These are phyloP conservation scores for Pyronema domesticum DNA, from an alignment of 495 filamentous ascomycete genomes.

Conservation along the genomic window DNA sequence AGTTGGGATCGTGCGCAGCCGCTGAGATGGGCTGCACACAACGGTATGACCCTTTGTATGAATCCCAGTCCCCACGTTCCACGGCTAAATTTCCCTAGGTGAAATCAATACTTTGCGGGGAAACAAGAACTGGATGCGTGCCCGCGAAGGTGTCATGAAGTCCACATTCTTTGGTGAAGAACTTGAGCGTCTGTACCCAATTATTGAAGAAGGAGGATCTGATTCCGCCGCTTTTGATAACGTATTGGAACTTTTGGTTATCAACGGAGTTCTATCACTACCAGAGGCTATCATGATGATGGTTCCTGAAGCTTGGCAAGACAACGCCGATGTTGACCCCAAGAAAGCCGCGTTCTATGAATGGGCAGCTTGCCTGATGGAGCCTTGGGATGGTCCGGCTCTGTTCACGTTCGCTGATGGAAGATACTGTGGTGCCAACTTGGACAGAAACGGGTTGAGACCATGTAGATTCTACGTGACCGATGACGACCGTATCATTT, in stretches of 20 bases:
- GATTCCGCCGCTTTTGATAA: conserved; percentile 99
- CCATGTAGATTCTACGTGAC: conserved; percentile 97
- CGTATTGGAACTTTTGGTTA: conserved; percentile 81
- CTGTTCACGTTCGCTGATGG: conserved; percentile 98
- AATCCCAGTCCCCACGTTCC: conserved; percentile 2
- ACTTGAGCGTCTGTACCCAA: conserved; percentile 78
- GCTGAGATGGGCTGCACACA: conserved; percentile 93
- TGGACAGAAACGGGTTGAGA: conserved; percentile 94
- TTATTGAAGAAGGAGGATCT: conserved; percentile 93
- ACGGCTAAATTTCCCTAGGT: conserved; percentile 32
- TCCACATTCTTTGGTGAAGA: conserved; percentile 88
- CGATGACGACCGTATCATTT: conserved; percentile 96
- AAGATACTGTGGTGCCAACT: conserved; percentile 90
- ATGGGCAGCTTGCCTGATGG: conserved; percentile 99
- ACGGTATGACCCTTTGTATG: conserved; percentile 40
- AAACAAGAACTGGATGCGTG: conserved; percentile 99
- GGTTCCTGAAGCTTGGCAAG: conserved; percentile 98
- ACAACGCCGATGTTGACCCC: conserved; percentile 78
- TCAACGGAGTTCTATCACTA: conserved; percentile 92
- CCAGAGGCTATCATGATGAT: conserved; percentile 98
- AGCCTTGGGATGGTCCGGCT: conserved; percentile 96
- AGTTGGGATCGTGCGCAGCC: conserved; percentile 98
- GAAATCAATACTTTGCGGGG: conserved; percentile 97
- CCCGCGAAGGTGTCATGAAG: conserved; percentile 86
- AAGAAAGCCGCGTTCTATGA: conserved; percentile 98